Base-by-base conservation (phyloP, 768 basidiomycete species). In the Serendipita sp. region DNA sequence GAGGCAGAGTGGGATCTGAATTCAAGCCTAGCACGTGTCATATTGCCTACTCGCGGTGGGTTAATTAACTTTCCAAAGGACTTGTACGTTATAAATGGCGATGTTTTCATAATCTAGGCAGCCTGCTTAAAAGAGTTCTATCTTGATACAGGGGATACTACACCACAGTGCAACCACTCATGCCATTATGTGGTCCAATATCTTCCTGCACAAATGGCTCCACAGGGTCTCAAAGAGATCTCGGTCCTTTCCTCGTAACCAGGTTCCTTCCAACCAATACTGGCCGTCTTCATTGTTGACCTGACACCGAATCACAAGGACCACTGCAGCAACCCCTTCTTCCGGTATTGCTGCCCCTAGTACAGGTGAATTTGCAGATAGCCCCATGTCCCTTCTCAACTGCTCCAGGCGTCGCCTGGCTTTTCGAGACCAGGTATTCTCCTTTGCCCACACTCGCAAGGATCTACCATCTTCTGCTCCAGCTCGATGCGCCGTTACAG, bases 391-490 rank as follows among this genome's bases (percentile, higher is more conserved):
- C 38, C 41, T 38, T 7, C 37, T 15, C 8, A 68, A 70, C 67
- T 77, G 77, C 69, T 78, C 79, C 69, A 84, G 74, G 16, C 69
- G 47, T 48, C 86, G 77, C 1, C 83, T 87, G 7, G 79, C 77
- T 10, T 60, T 60, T 8, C 88, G 79, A 0, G 87, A 84, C 89
- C 88, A 89, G 0, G 83, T 83, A 65, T 85, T 75, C n/a, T 71
- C 68, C 3, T 67, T 53, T 11, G 74, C 75, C 7, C 45, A 66
- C 15, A 78, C 73, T n/a, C 66, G 63, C 28, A 58, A 41, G 13
- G 41, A 41, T 13, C 5, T 41, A 13, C 41, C 13, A 13, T 41
- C 41, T 41, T 7, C 45, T 34, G 65, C 53, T 45, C 63, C 38
- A 64, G 67, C 54, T 64, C 66, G n/a, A 32, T 41, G 5, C 45